A percentile compares a stretch with the other conserved stretches of the same genome.
phyloP scores from a whole-genome alignment of 192 early-diverging fungal species.

The Podila horticola region DNA sequence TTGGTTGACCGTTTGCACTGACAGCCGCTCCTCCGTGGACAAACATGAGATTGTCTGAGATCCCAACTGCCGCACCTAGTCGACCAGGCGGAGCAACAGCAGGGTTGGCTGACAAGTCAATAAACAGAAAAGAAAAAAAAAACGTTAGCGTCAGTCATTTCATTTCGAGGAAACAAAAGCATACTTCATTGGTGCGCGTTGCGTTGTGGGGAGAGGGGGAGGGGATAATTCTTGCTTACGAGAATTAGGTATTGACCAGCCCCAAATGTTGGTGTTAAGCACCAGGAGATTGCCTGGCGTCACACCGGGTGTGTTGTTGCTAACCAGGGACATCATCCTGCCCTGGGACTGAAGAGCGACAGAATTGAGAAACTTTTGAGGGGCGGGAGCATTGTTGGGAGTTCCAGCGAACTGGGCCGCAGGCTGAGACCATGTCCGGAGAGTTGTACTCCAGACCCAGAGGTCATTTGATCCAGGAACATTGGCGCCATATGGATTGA shows the following conservation, averaged over 20 bases:
- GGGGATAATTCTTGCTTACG: conserved; percentile 32
- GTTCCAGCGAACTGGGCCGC: conserved; percentile 25
- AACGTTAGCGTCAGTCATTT: not conserved
- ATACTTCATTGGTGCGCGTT: not conserved
- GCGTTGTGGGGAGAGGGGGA: no score
- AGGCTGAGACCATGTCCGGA: conserved; percentile 59
- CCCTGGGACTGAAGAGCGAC: conserved; percentile 53
- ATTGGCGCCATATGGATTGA: conserved; percentile 29
- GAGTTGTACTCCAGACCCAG: conserved; percentile 57
- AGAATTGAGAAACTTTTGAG: conserved; percentile 53
- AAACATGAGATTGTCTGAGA: conserved; percentile 21
- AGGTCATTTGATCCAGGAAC: conserved; percentile 53
- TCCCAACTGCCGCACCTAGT: conserved; percentile 35
- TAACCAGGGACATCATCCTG: conserved; percentile 52
- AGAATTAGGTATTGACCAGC: conserved; percentile 57
- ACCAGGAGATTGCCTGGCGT: conserved; percentile 39
- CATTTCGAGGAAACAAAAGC: not conserved
- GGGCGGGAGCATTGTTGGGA: conserved; percentile 15
- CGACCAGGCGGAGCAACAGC: conserved; percentile 36
- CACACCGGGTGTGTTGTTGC: conserved; percentile 51
- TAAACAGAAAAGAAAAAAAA: not conserved
- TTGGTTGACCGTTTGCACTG: conserved; percentile 20
- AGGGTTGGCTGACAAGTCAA: conserved; percentile 22
- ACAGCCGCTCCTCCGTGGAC: conserved; percentile 32
- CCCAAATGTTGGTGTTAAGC: conserved; percentile 56